These are phyloP conservation scores for Trypanosoma brucei DNA, from an alignment of 208 protist genomes.

Conservation along the genomic window DNA sequence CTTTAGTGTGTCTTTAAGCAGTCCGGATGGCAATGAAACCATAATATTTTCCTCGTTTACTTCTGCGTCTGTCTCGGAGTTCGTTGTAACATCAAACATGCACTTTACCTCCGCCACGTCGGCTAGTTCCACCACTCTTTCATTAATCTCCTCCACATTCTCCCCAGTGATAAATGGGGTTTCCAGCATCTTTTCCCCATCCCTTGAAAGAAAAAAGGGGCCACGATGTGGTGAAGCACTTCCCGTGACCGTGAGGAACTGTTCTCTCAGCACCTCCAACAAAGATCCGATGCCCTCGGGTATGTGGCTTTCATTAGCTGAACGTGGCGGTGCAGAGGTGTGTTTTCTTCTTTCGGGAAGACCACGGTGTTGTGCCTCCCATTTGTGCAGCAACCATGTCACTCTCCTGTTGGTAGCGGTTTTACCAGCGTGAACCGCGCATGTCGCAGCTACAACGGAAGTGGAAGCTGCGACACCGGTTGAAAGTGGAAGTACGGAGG, in stretches of 20 bases:
- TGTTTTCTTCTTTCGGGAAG: too few relatives aligned
- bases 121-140: conserved; percentile 13
- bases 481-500: background rate
- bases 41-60: background rate
- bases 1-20: conserved; percentile 1
- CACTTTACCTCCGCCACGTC: conserved; percentile 18
- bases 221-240: background rate
- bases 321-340: too few relatives aligned
- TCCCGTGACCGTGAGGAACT: background rate
- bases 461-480: too few relatives aligned
- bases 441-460: too few relatives aligned
- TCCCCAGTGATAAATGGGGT: conserved; percentile 5
- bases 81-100: conserved; percentile 1
- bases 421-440: too few relatives aligned
- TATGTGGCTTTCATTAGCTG: too few relatives aligned
- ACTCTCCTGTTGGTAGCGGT: too few relatives aligned
- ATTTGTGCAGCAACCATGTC: too few relatives aligned
- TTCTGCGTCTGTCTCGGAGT: background rate
- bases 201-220: conserved; percentile 7
- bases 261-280: conserved; percentile 5
- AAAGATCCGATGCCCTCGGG: background rate
- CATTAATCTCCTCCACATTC: background rate
- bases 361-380: too few relatives aligned
- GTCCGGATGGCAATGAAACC: conserved; percentile 6
- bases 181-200: conserved; percentile 13